Conservation (phyloP, 345 rosid genomes). For the Camelina laxa region DNA sequence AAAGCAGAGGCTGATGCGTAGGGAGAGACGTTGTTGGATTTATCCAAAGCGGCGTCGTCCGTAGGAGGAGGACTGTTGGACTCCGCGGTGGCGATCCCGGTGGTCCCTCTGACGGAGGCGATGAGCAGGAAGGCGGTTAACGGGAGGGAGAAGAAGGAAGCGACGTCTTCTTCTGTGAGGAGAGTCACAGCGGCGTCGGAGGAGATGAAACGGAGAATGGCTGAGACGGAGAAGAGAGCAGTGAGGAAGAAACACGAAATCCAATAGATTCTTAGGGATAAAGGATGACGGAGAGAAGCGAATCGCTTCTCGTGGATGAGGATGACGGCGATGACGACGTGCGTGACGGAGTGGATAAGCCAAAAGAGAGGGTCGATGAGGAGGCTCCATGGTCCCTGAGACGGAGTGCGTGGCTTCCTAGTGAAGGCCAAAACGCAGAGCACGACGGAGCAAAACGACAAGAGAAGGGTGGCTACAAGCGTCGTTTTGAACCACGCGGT, state of each 20-base stretch:
- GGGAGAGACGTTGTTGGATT: constrained; percentile 52
- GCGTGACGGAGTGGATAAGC: constrained; percentile 76
- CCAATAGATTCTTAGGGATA: constrained; percentile 78
- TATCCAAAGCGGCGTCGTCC: constrained; percentile 48
- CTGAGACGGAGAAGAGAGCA: constrained; percentile 58
- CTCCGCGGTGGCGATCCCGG: constrained; percentile 54
- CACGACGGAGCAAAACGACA: constrained; percentile 53
- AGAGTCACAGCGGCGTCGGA: constrained; percentile 39
- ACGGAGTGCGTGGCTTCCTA: constrained; percentile 14
- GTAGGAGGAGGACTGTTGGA: constrained; percentile 32
- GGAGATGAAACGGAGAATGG: constrained; percentile 53
- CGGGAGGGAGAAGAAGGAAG: constrained; percentile 57
- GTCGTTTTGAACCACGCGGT: constrained; percentile 64
- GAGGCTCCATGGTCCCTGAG: constrained; percentile 54
- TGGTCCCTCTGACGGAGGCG: constrained; percentile 65
- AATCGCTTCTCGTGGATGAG: constrained; percentile 80
- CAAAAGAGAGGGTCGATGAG: constrained; percentile 58
- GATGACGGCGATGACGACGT: constrained; percentile 57
- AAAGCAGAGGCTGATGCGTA: constrained; percentile 74
- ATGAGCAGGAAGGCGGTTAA: constrained; percentile 58
- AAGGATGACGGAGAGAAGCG: constrained; percentile 59
- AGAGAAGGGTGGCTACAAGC: constrained; percentile 47
- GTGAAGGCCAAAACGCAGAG: constrained; percentile 58
- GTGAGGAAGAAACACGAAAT: constrained; percentile 53
- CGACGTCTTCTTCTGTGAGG: constrained; percentile 58